Evolutionary conservation across 169 alveolate genomes (phyloP).

Genomic region (Eimeria maxima): DNA sequence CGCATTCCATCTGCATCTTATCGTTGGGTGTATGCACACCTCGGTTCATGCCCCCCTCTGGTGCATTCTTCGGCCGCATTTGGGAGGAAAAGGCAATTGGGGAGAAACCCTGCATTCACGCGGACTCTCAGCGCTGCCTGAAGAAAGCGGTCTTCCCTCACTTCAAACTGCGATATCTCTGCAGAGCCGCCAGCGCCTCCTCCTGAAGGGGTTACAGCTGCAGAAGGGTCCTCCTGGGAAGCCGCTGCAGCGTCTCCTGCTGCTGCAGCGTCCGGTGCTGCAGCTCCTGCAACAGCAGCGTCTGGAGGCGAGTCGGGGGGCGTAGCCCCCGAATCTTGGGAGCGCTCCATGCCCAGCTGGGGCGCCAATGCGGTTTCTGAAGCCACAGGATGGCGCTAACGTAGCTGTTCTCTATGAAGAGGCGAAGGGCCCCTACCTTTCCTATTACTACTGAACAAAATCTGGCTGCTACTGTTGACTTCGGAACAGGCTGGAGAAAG

Average conservation of each 20-base stretch:
- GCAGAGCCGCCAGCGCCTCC: not conserved
- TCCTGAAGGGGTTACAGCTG: not conserved
- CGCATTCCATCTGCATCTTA: not conserved
- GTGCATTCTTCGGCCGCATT: conserved; percentile 13
- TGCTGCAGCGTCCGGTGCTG: not conserved
- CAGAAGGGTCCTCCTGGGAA: not conserved
- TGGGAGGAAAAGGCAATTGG: conserved; percentile 28
- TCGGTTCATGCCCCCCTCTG: not conserved
- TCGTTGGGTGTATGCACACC: not conserved
- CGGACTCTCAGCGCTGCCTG: conserved; percentile 41
- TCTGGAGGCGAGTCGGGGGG: not conserved
- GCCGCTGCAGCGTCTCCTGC: not conserved
- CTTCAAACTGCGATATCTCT: not conserved
- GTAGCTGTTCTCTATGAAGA: not conserved
- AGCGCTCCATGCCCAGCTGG: conserved; percentile 2
- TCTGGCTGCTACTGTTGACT: not conserved
- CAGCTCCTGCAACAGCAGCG: too few species aligned
- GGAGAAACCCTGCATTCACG: not conserved
- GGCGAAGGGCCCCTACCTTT: not conserved
- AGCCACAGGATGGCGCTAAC: not conserved
- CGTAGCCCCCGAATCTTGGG: conserved; percentile 24
- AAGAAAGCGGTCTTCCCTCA: conserved; percentile 29
- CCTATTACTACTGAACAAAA: not conserved
- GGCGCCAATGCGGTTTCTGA: not conserved
- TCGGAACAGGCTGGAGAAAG: not conserved